Conservation (phyloP, 2,329 filamentous ascomycete genomes). For the Boeremia exigua region DNA sequence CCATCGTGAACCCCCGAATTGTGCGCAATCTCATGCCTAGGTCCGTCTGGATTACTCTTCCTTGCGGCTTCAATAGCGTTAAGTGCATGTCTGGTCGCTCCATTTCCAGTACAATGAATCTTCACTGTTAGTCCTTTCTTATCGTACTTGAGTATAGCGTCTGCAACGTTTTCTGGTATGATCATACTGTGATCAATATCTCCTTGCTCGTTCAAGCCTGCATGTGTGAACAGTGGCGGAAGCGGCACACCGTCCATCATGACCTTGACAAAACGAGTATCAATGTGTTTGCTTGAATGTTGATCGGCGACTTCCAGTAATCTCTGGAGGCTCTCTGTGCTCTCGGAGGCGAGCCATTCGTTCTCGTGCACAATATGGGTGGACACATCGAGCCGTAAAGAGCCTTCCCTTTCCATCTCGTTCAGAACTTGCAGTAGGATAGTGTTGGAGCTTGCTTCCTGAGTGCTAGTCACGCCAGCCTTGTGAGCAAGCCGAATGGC, state of each 20-base stretch:
- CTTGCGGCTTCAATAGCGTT: conserved; percentile 38
- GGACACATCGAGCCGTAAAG: conserved; percentile 30
- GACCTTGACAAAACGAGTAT: conserved; percentile 46
- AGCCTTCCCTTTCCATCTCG: conserved; percentile 34
- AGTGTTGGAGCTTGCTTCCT: conserved; percentile 42
- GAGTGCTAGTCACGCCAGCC: conserved; percentile 40
- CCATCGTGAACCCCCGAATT: conserved; percentile 28
- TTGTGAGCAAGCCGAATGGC: conserved; percentile 32
- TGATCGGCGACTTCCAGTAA: conserved; percentile 32
- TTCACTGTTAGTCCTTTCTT: conserved; percentile 42
- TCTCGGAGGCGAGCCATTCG: conserved; percentile 16
- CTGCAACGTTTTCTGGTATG: conserved; percentile 23
- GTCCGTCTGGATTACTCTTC: conserved; percentile 31
- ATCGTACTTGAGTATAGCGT: conserved; percentile 39
- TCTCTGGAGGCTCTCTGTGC: conserved; percentile 4
- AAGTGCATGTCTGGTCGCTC: conserved; percentile 38
- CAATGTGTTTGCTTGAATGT: conserved; percentile 35
- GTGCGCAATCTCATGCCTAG: conserved; percentile 45
- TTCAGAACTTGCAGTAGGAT: conserved; percentile 31
- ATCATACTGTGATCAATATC: conserved; percentile 31
- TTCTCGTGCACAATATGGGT: conserved; percentile 21
- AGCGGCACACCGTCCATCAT: conserved; percentile 45
- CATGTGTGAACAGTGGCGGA: conserved; percentile 39
- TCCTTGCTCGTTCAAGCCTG: conserved; percentile 32
- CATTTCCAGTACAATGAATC: conserved; percentile 43